A percentile compares a stretch with the other conserved stretches of the same genome.
Conservation (phyloP, 495 filamentous ascomycete genomes). For the Neurospora pannonica region DNA sequence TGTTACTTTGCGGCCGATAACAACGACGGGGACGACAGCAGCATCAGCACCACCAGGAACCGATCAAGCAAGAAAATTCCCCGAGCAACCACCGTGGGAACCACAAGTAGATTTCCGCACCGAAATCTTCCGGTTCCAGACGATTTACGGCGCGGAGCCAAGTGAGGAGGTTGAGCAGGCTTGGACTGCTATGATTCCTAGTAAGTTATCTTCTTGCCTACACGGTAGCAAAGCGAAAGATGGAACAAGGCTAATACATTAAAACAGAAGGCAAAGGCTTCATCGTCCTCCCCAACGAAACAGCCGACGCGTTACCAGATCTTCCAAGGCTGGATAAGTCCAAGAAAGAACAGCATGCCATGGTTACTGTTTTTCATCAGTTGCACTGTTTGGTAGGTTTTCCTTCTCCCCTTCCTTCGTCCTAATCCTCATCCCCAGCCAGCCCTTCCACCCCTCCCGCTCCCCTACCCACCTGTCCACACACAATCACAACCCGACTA, state of each 20-base stretch:
- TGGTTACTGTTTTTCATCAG: background rate
- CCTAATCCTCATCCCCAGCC: no score
- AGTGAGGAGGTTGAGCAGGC: background rate
- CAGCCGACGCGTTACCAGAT: background rate
- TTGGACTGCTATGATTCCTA: constrained; percentile 3
- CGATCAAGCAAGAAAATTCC: background rate
- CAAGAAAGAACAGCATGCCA: background rate
- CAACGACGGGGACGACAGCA: no score
- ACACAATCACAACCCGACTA: no score
- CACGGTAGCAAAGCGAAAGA: no score
- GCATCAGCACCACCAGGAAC: no score
- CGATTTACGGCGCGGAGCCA: background rate
- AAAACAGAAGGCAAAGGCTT: constrained; percentile 4
- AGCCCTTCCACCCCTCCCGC: no score
- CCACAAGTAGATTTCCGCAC: background rate
- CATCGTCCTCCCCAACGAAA: background rate
- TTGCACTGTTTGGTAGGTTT: background rate
- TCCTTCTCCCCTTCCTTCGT: background rate
- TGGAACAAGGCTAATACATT: no score
- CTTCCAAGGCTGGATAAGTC: background rate
- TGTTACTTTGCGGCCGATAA: background rate
- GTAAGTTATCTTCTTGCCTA: no score
- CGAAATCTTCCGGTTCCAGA: background rate
- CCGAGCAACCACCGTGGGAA: background rate
- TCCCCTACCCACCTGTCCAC: no score